These are phyloP conservation scores for Pythium sp. DNA, from an alignment of 352 stramenopile genomes.

Conservation along the genomic window DNA sequence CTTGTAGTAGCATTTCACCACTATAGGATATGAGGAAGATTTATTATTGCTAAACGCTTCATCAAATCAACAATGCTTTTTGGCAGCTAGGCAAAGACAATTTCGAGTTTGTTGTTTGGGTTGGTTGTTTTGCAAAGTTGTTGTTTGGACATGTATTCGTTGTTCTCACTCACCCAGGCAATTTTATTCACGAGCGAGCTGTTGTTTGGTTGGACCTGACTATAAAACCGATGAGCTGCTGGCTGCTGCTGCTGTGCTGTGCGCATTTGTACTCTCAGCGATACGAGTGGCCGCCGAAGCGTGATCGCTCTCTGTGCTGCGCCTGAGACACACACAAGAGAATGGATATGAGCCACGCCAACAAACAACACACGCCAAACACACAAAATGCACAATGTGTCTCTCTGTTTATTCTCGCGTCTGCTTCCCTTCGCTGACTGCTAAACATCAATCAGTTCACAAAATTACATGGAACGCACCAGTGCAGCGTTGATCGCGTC, in stretches of 20 bases:
- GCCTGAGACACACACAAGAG: slow-evolving; percentile 9
- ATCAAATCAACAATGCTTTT: slow-evolving; percentile 12
- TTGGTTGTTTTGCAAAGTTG: not conserved
- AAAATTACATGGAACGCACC: slow-evolving; percentile 52
- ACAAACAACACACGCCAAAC: not conserved
- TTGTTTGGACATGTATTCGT: slow-evolving; percentile 4
- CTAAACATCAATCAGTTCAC: slow-evolving; percentile 8
- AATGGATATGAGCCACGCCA: slow-evolving; percentile 5
- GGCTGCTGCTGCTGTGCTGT: not conserved
- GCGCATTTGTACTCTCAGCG: slow-evolving; percentile 12
- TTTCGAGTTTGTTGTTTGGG: not conserved
- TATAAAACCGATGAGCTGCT: slow-evolving; percentile 6
- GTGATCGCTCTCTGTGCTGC: slow-evolving; percentile 19
- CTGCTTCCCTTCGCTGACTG: slow-evolving; percentile 21
- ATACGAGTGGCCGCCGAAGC: slow-evolving; percentile 17
- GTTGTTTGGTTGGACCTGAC: slow-evolving; percentile 8
- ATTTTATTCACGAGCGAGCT: slow-evolving; percentile 11
- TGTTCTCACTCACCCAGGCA: not conserved
- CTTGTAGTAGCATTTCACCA: not conserved
- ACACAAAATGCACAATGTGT: not conserved
- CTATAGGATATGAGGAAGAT: slow-evolving; percentile 1
- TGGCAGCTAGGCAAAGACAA: slow-evolving; percentile 8
- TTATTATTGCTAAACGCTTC: slow-evolving; percentile 11
- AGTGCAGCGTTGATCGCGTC: slow-evolving; percentile 85
- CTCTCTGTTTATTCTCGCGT: slow-evolving; percentile 18